Base-by-base conservation (phyloP, 2,329 filamentous ascomycete species). In the Shiraia sp. region DNA sequence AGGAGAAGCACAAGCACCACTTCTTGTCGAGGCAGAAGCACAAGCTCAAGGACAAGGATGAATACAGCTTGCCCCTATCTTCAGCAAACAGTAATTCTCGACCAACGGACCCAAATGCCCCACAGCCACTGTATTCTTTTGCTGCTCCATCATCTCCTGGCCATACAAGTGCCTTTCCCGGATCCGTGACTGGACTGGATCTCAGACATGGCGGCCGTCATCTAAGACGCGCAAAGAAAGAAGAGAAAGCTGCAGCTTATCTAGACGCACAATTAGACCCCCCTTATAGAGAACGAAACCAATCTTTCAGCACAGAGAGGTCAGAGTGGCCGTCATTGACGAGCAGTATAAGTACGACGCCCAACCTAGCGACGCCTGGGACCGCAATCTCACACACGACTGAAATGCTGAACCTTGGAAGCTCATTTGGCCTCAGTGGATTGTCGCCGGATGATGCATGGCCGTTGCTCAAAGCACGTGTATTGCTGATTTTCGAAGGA, bases 161-260 rank as follows among this genome's bases (percentile, higher is more conserved):
- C 0, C 82, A 84, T 10, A 79, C 77, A 36, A 79, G 76, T 37
- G 79, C 80, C 23, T 95, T 97, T 65, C 79, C 85, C 26, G 95
- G 93, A 71, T 87, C 86, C 3, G 87, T 93, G 61, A 92, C 87
- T 45, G 87, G 87, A 0, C 74, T 92, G 30, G 88, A 92, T 67
- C 72, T 92, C 17, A 78, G 88, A 36, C 88, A 92, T 70, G 88
- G 86, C 29, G 88, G 85, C 1, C 80, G 86, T 29, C 87, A 85
- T 6, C 70, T 91, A 32, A 80, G 87, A 26, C 90, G 96, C 63
- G 95, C 92, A 49, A 77, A 77, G 53, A 78, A 76, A 46, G 75
- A 78, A 54, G 76, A 78, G 45, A 78, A 78, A 47, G 72, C 72
- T 12, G 70, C 72, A 4, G 49, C 63, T 43, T 68, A 66, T 27